These are phyloP conservation scores for Cyclospora cayetanensis DNA, from an alignment of 169 alveolate species.

Conservation along the genomic window DNA sequence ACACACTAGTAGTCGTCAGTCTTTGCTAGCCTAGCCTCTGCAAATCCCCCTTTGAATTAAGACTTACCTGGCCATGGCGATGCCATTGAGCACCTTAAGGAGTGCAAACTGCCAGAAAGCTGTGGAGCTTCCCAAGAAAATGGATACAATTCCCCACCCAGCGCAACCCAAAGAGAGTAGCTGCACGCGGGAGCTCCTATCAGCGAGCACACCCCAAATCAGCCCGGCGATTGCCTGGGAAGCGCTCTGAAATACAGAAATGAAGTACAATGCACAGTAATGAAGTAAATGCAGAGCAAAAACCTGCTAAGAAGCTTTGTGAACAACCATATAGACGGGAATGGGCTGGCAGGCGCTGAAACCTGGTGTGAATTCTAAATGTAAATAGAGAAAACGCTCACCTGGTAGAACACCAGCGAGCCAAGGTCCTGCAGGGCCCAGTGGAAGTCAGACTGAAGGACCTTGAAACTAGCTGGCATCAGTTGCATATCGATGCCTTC, in stretches of 20 bases:
- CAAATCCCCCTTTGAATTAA: too few species aligned
- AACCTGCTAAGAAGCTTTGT: too few species aligned
- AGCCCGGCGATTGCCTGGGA: constrained; percentile 87
- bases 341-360: too few species aligned
- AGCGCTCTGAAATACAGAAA: constrained; percentile 82
- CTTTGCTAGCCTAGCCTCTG: too few species aligned
- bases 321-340: too few species aligned
- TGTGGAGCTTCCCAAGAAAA: constrained; percentile 81
- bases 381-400: neutral
- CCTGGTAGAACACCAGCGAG: constrained; percentile 71
- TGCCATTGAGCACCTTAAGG: constrained; percentile 85
- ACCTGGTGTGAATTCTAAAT: too few species aligned
- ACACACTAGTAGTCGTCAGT: neutral
- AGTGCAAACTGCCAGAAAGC: constrained; percentile 81
- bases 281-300: too few species aligned
- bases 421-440: constrained; percentile 74
- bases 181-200: constrained; percentile 83
- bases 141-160: constrained; percentile 86
- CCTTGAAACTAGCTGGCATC: constrained; percentile 89
- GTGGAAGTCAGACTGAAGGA: constrained; percentile 86
- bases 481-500: constrained; percentile 90
- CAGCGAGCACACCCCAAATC: constrained; percentile 92
- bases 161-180: constrained; percentile 86
- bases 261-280: too few species aligned
- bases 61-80: constrained; percentile 80